Evolutionary conservation across 345 rosid genomes (phyloP).

Genomic region (Citrus sp.): DNA sequence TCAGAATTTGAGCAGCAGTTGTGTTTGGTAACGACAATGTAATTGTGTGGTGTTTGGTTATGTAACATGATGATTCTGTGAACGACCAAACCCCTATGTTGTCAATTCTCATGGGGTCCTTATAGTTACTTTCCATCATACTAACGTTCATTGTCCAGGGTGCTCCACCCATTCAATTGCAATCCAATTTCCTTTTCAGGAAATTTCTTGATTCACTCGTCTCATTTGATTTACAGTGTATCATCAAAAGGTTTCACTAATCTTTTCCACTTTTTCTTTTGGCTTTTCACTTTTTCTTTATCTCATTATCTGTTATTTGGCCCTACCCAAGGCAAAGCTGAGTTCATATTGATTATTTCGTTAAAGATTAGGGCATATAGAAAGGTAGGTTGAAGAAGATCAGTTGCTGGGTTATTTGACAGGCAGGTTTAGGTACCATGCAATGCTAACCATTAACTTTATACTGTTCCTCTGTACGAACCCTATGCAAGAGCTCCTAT

Average conservation of each 20-base stretch:
- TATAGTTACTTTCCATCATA: background rate
- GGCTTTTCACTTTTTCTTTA: constrained; percentile 3
- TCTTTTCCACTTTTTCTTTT: background rate
- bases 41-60: background rate
- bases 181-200: background rate
- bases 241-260: background rate
- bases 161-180: background rate
- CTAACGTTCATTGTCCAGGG: background rate
- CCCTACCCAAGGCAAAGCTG: constrained; percentile 5
- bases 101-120: background rate
- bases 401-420: constrained; percentile 7
- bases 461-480: background rate
- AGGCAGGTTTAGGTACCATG: background rate
- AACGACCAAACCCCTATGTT: background rate
- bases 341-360: background rate
- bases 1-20: background rate
- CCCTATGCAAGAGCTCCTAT: background rate
- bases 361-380: background rate
- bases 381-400: constrained; percentile 7
- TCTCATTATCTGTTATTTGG: background rate
- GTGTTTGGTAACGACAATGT: background rate
- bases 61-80: background rate
- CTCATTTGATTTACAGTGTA: background rate
- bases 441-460: background rate
- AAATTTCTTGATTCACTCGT: background rate